Evolutionary conservation across 2,329 filamentous ascomycete genomes (phyloP).

Genomic region (Alternaria sp.): DNA sequence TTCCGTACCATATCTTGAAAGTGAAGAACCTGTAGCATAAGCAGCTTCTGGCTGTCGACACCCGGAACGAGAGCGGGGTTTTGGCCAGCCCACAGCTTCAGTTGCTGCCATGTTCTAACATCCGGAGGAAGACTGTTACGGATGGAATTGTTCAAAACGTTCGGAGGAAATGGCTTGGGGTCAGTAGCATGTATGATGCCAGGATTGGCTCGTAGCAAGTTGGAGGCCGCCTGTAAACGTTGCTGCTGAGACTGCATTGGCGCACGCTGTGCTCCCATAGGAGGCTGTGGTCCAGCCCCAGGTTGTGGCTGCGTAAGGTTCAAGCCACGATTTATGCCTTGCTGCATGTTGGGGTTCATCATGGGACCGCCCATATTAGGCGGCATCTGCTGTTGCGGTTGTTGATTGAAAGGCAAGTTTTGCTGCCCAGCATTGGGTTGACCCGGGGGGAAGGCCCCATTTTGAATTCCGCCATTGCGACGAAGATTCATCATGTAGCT

Average conservation of each 20-base stretch:
- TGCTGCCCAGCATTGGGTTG: constrained; percentile 32
- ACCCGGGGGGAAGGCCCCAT: constrained; percentile 25
- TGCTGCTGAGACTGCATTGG: constrained; percentile 34
- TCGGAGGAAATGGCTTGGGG: constrained; percentile 38
- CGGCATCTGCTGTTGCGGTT: constrained; percentile 29
- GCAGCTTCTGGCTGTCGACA: constrained; percentile 38
- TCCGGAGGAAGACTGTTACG: constrained; percentile 53
- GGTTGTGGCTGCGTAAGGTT: constrained; percentile 37
- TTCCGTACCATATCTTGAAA: constrained; percentile 50
- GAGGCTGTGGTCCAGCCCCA: constrained; percentile 30
- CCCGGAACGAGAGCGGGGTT: constrained; percentile 48
- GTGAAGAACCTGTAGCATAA: constrained; percentile 52
- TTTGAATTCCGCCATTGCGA: constrained; percentile 30
- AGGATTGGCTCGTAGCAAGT: constrained; percentile 40
- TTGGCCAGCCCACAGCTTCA: constrained; percentile 60
- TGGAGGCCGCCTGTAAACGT: constrained; percentile 33
- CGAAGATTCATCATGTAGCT: constrained; percentile 33
- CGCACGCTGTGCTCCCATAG: constrained; percentile 34
- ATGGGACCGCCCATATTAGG: constrained; percentile 34
- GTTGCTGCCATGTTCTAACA: constrained; percentile 62
- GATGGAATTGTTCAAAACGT: constrained; percentile 31
- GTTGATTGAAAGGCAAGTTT: constrained; percentile 41
- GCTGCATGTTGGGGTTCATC: constrained; percentile 39
- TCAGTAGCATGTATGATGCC: constrained; percentile 45
- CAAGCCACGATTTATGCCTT: constrained; percentile 33